Evolutionary conservation across 2,329 filamentous ascomycete species (phyloP), one percentile per base, ranked within the genome.

Genomic region (Fusarium nematophilum): DNA sequence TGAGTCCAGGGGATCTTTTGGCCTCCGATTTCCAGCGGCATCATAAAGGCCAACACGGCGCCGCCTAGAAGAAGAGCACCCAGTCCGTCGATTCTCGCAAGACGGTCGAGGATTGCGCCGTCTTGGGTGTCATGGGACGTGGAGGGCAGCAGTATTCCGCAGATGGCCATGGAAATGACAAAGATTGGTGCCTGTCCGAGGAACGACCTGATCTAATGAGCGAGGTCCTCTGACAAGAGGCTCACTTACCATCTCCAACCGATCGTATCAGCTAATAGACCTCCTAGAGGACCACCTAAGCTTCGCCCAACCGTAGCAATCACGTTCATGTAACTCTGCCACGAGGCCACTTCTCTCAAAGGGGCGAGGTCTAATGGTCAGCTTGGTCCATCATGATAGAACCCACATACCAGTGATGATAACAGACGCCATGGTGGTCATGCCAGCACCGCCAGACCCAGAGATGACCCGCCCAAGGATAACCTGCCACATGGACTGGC

Each of bases 151-250:
- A 86, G 81, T 3, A 84, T 57, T 23, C 77, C 78, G 0, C 84
- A 85, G 6, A 84, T 73, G 0, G 80, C 31, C 3, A 87, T 75
- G 0, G 84, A 85, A 6, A 81, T 66, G 1, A 79, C 52, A 0
- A 84, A 86, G 1, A 88, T 71, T 0, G 86, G 86, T 0, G 85
- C 81, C 62, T 88, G 86, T 2, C 86, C 75, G 3, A 86, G 65
- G 42, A 88, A 89, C 30, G 83, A 87, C 81, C 64, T 67, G 5
- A 13, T 0, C 3, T 23, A n/a, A 6, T 48, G 11, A 59, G 39
- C 10, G 1, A 3, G 23, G 17, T 2, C 18, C 5, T 5, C 9
- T 9, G 26, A 3, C 3, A 9, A n/a, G 5, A 3, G 23, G 3
- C 5, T 5, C 1, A 33, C 59, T 40, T 15, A 67, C 65, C 83